Evolutionary conservation across 148 eudicot genomes (phyloP).

Genomic region (Chenopodium album): DNA sequence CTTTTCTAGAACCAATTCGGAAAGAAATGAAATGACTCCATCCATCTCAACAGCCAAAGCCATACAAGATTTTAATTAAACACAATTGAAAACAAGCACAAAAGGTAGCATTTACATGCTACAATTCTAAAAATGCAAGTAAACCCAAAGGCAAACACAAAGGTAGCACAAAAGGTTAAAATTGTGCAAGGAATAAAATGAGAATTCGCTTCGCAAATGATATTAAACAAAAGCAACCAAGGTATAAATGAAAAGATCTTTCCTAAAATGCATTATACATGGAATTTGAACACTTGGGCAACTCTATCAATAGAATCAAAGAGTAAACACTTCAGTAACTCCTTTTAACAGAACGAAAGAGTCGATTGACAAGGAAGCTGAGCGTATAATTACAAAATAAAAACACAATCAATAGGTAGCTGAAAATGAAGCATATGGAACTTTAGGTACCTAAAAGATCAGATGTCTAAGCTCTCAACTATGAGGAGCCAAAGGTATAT

Average conservation of each 20-base stretch:
- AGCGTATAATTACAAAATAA: neutral
- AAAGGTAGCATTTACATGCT: neutral
- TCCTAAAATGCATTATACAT: neutral
- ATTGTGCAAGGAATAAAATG: neutral
- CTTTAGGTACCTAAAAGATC: neutral
- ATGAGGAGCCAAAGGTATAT: neutral
- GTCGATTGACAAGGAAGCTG: neutral
- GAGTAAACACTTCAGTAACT: neutral
- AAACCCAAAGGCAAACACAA: neutral
- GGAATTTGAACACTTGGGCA: neutral
- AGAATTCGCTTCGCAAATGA: neutral
- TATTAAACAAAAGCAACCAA: neutral
- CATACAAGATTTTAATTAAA: neutral
- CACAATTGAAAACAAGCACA: neutral
- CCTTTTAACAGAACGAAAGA: neutral
- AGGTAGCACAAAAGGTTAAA: neutral
- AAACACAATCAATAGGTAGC: neutral
- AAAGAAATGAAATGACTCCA: neutral
- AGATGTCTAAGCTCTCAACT: neutral
- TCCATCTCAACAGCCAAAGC: neutral
- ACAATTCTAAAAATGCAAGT: neutral
- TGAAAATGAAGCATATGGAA: neutral
- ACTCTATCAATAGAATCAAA: neutral
- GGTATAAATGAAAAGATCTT: neutral
- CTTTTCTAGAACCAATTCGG: neutral